Base-by-base conservation (phyloP, 306 rosid species). In the Lathyrus sativus region DNA sequence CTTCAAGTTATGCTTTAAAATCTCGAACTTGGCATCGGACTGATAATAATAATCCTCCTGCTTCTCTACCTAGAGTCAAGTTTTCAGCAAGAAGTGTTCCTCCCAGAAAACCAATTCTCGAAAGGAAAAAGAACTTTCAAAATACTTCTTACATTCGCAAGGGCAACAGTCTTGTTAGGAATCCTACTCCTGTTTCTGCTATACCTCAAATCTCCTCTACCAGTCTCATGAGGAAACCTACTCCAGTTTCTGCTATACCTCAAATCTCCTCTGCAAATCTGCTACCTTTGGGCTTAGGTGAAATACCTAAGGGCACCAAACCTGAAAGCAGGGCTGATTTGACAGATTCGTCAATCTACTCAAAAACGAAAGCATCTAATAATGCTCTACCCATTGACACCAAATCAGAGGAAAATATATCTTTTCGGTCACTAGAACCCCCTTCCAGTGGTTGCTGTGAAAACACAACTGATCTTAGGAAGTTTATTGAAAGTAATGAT, bases 131-230 rank as follows among this genome's bases (percentile, higher is more conserved):
- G 58, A 86, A 80, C 41, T 22, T 76, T 61, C 91, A 79, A 51
- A 81, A 76, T 81, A 82, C 82, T 82, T 88, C 92, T 44, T 93
- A 90, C 81, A 82, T 90, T 62, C 99, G 97, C 67, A 93, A 90
- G 75, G 99, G 99, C 56, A 90, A 93, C 77, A 90, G 92, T 85
- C 91, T 56, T 56, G 62, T 56, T 29, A 85, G 99, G 84, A 88
- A 85, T 57, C 82, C 87, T 71, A 66, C 83, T 67, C 79, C 77
- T 65, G 83, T 74, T 80, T 74, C 87, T 77, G 73, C 88, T 70
- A 63, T 45, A 71, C 84, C 81, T 17, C 88, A 72, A 56, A 68
- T 70, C 61, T 62, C 80, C 68, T 71, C 80, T 37, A 74, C 72
- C 48, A 68, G 76, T 71, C 78, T 90, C 19, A 91, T 87, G 29